Conservation (phyloP, 192 early-diverging fungal species). For the Backusella parvicylindrica region DNA sequence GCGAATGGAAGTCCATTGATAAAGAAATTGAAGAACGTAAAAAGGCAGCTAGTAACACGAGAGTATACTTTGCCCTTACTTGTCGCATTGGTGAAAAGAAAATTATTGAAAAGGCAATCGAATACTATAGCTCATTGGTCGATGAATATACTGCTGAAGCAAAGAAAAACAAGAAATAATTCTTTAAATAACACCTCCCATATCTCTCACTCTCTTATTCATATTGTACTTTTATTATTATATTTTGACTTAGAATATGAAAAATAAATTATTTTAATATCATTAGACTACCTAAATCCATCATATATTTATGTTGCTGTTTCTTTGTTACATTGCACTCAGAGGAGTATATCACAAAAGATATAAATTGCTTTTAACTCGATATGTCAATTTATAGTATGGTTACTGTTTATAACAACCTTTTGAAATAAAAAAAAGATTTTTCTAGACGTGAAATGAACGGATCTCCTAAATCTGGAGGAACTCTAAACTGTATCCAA, state of each 20-base stretch:
- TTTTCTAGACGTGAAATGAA: neutral
- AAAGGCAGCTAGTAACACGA: constrained; percentile 11
- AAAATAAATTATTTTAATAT: neutral
- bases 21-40: constrained; percentile 9
- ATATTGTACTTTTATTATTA: neutral
- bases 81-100: constrained; percentile 35
- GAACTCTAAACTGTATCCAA: neutral
- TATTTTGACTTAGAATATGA: neutral
- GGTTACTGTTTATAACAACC: neutral
- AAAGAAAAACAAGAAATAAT: constrained; percentile 5
- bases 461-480: neutral
- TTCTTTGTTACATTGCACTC: neutral
- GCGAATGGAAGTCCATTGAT: constrained; percentile 4
- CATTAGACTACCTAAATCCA: neutral
- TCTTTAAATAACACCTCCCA: neutral
- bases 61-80: constrained; percentile 27
- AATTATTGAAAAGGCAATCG: constrained; percentile 24
- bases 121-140: constrained; percentile 11
- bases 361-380: too few species aligned
- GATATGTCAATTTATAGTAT: neutral
- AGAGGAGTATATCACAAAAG: too few species aligned
- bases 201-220: neutral
- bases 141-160: constrained; percentile 4
- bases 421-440: neutral
- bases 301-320: neutral